A percentile compares a stretch with the other conserved stretches of the same genome.
Conservation (phyloP, 148 eudicot genomes). For the Pouteria glomerata region DNA sequence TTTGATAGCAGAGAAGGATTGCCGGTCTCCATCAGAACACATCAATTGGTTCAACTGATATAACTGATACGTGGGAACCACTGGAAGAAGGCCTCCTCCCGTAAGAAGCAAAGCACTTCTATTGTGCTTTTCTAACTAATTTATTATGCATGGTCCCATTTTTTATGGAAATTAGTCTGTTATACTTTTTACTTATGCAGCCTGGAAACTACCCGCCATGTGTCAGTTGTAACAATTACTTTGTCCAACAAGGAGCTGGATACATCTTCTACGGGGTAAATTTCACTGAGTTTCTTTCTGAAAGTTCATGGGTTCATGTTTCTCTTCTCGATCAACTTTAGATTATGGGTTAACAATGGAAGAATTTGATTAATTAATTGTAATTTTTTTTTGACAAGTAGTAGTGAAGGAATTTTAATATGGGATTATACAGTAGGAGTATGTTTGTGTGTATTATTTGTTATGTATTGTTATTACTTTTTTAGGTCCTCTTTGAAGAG, state of each 20-base stretch:
- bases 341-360: background rate
- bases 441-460: background rate
- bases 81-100: slow-evolving; percentile 70
- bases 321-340: background rate
- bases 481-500: background rate
- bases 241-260: slow-evolving; percentile 60
- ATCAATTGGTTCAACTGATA: slow-evolving; percentile 50
- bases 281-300: background rate
- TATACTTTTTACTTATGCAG: slow-evolving; percentile 24
- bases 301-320: background rate
- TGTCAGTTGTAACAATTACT: slow-evolving; percentile 60
- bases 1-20: slow-evolving; percentile 48
- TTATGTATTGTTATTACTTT: background rate
- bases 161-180: background rate
- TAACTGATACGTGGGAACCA: slow-evolving; percentile 65
- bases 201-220: slow-evolving; percentile 70
- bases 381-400: too few species aligned
- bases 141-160: background rate
- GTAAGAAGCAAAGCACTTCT: slow-evolving; percentile 28
- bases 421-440: background rate
- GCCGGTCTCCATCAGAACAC: slow-evolving; percentile 59
- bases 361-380: background rate
- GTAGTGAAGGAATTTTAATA: background rate
- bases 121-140: background rate
- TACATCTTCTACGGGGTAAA: slow-evolving; percentile 54